phyloP scores from a whole-genome alignment of 495 filamentous ascomycete species.

The Lepidopterella palustris region DNA sequence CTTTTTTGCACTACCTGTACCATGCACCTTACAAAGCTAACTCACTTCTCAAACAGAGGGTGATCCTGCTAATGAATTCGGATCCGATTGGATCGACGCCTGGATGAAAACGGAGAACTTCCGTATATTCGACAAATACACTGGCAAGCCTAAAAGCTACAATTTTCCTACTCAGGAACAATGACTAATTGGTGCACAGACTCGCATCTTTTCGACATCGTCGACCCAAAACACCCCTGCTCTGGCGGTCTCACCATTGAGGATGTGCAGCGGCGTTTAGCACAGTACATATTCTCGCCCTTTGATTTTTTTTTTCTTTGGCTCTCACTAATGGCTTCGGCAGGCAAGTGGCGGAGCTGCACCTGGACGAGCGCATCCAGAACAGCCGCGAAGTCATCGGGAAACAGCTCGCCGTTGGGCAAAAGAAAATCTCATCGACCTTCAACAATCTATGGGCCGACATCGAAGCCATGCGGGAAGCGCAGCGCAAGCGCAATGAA shows the following conservation, averaged over 20 bases:
- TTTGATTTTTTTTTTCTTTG: background rate
- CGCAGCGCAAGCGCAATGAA: slow-evolving; percentile 59
- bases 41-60: slow-evolving; percentile 50
- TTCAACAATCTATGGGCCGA: slow-evolving; percentile 86
- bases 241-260: slow-evolving; percentile 93
- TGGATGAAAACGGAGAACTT: slow-evolving; percentile 89
- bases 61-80: slow-evolving; percentile 79
- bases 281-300: slow-evolving; percentile 61
- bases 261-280: slow-evolving; percentile 82
- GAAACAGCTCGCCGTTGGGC: slow-evolving; percentile 71
- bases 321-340: slow-evolving; percentile 15
- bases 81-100: slow-evolving; percentile 63
- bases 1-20: background rate
- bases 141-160: slow-evolving; percentile 37
- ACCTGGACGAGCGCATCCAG: slow-evolving; percentile 77
- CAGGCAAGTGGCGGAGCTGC: slow-evolving; percentile 59
- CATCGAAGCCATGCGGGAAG: slow-evolving; percentile 78
- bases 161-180: background rate
- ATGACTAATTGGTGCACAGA: slow-evolving; percentile 43
- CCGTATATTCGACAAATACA: slow-evolving; percentile 67
- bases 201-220: slow-evolving; percentile 85
- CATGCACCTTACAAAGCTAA: background rate
- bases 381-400: slow-evolving; percentile 71
- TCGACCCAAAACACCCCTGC: slow-evolving; percentile 86
- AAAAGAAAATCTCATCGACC: slow-evolving; percentile 73